Evolutionary conservation across 345 rosid genomes (phyloP).

Genomic region (Gossypium mustelinum): DNA sequence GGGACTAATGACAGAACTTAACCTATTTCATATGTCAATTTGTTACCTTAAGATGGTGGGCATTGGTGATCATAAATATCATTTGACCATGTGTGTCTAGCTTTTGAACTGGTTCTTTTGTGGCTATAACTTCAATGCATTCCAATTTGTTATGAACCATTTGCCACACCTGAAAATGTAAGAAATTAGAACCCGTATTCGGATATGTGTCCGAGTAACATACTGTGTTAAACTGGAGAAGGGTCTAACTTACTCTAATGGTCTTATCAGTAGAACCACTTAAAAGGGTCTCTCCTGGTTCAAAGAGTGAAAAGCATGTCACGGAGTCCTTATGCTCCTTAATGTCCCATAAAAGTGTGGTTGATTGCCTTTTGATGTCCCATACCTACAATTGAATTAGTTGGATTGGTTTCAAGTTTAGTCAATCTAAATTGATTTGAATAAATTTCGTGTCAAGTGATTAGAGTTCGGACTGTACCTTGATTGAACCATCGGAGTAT

Average conservation of each 20-base stretch:
- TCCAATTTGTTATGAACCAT: constrained; percentile 57
- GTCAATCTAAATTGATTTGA: no score
- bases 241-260: constrained; percentile 42
- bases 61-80: constrained; percentile 48
- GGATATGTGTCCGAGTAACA: neutral
- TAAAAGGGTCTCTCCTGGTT: constrained; percentile 69
- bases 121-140: constrained; percentile 58
- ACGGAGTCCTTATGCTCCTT: constrained; percentile 78
- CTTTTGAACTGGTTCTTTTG: constrained; percentile 59
- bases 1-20: no score
- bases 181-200: neutral
- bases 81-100: constrained; percentile 47
- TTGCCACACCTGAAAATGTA: constrained; percentile 65
- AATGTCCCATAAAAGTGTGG: constrained; percentile 54
- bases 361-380: constrained; percentile 55
- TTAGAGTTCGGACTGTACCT: constrained; percentile 30
- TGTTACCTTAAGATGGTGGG: constrained; percentile 62
- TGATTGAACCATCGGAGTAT: constrained; percentile 76
- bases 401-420: no score
- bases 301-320: constrained; percentile 70
- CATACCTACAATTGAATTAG: constrained; percentile 42
- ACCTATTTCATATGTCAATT: no score
- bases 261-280: constrained; percentile 90
- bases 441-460: no score
- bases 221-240: neutral